These are phyloP conservation scores for Silybum marianum DNA, from an alignment of 129 eudicot species.

Conservation along the genomic window DNA sequence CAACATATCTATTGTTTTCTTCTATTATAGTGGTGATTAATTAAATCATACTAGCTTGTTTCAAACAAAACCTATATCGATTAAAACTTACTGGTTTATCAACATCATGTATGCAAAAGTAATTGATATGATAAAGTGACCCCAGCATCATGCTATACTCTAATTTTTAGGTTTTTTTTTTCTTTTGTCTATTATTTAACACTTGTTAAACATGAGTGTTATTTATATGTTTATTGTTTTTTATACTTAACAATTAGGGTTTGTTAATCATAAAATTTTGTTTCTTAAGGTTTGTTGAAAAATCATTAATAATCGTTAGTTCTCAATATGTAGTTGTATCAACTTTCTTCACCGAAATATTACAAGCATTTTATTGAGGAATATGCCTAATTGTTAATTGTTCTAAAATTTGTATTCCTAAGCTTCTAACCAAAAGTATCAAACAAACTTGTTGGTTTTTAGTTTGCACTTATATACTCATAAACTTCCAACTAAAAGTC, in stretches of 20 bases:
- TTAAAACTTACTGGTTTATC: too few relatives aligned
- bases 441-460: not conserved
- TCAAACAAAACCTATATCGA: too few relatives aligned
- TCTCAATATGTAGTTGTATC: not conserved
- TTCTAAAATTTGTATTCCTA: not conserved
- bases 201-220: too few relatives aligned
- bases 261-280: not conserved
- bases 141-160: too few relatives aligned
- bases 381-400: not conserved
- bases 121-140: not conserved
- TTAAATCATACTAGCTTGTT: too few relatives aligned
- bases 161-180: too few relatives aligned
- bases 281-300: not conserved
- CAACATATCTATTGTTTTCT: too few relatives aligned
- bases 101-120: too few relatives aligned
- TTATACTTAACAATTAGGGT: not conserved
- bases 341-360: not conserved
- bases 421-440: not conserved
- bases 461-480: not conserved
- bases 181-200: not conserved
- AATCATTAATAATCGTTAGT: not conserved
- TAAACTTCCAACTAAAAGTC: not conserved
- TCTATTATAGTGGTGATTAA: too few relatives aligned
- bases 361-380: not conserved
- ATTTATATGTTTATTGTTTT: too few relatives aligned